Evolutionary conservation across 2,329 filamentous ascomycete genomes (phyloP), one percentile per base, ranked within the genome.

Genomic region (Colletotrichum sp.): DNA sequence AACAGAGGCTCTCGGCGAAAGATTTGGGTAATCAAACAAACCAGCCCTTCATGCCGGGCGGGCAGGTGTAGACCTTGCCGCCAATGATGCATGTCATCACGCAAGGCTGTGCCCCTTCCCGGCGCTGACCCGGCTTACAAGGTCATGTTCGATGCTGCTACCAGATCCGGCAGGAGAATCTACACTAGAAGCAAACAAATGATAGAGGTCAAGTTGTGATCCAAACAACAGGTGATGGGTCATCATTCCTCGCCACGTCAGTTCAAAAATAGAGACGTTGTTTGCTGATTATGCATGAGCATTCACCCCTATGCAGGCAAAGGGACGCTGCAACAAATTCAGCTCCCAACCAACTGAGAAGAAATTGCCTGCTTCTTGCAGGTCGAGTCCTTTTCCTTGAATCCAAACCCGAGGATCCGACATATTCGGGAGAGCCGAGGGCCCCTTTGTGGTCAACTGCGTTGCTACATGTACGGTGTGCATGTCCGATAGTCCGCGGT

Each of bases 291-390:
- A 7, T 52, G 43, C 43, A 52, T 21, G 43, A 3, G 43, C 7
- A 0, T 52, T 52, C n/a, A 52, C 18, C 43, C 10, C 6, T 52
- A 21, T 52, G 43, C 43, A 52, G 6, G n/a, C 43, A 52, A 52
- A 52, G 43, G 43, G 43, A 52, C 2, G n/a, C 43, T 48, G 43
- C 2, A 1, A 48, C 39, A 21, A 12, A 48, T 48, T 2, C 0
- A 21, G 39, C 1, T n/a, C 9, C 39, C 39, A 48, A 3, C 4
- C 18, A 12, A n/a, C 0, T 48, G 39, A 48, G 18, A 1, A 6
- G 3, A 48, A 48, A 48, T 3, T 21, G 1, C 39, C 0, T 48
- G 9, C 1, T 48, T 4, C n/a, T 48, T 2, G 18, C 4, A 1
- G 43, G 0, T 2, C 43, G 10, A 48, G 43, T 48, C 1, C 43